Evolutionary conservation across 2,329 filamentous ascomycete genomes (phyloP).

Genomic region (Exophiala mesophila): DNA sequence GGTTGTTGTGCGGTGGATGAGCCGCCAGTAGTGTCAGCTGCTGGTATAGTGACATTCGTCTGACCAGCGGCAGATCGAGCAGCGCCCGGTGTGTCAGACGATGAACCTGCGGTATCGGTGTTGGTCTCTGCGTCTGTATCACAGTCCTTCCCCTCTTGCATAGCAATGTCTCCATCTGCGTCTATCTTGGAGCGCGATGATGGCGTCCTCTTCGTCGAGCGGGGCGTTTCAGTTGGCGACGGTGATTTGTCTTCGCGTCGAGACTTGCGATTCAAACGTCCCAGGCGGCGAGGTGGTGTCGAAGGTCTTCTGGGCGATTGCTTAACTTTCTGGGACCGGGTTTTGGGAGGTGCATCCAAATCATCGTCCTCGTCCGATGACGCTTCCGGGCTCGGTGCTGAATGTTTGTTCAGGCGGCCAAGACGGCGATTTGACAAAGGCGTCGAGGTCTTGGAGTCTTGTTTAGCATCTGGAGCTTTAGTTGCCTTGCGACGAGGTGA

Average conservation of each 20-base stretch:
- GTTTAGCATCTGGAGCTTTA: slow-evolving; percentile 9
- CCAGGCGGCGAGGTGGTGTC: slow-evolving; percentile 31
- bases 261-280: no score
- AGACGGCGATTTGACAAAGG: background rate
- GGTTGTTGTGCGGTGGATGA: slow-evolving; percentile 7
- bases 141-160: no score
- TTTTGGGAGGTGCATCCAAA: slow-evolving; percentile 20
- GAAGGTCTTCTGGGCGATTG: slow-evolving; percentile 17
- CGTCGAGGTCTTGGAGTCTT: slow-evolving; percentile 19
- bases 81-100: background rate
- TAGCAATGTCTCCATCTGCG: no score
- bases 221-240: slow-evolving; percentile 1
- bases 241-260: slow-evolving; percentile 22
- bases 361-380: slow-evolving; percentile 1
- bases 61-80: no score
- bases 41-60: no score
- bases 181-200: no score
- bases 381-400: background rate
- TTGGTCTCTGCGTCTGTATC: background rate
- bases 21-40: no score
- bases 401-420: background rate
- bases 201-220: background rate
- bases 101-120: background rate
- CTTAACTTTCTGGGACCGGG: slow-evolving; percentile 14
- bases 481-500: no score